Conservation (phyloP, 2,329 filamentous ascomycete genomes). For the Ophidiomyces ophidiicola region DNA sequence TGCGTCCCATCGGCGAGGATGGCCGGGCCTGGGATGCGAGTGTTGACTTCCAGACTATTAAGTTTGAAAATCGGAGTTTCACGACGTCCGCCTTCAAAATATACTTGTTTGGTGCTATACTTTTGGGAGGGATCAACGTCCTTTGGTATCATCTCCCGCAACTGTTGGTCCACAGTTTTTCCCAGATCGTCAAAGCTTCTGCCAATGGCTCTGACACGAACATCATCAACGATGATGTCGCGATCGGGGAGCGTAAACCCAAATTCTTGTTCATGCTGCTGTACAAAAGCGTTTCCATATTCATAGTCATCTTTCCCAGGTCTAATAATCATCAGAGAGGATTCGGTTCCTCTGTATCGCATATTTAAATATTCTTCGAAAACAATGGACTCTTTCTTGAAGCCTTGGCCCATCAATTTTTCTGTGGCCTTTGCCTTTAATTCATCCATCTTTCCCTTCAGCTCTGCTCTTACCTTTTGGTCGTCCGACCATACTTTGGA, state of each 20-base stretch:
- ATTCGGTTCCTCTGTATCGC: constrained; percentile 82
- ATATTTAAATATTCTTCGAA: constrained; percentile 94
- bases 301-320: constrained; percentile 62
- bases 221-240: constrained; percentile 82
- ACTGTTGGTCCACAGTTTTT: constrained; percentile 72
- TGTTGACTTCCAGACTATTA: constrained; percentile 58
- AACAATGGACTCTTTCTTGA: constrained; percentile 57
- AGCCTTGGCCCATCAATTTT: constrained; percentile 64
- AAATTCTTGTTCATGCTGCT: constrained; percentile 84
- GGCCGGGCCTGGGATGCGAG: constrained; percentile 64
- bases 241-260: constrained; percentile 76
- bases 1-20: constrained; percentile 64
- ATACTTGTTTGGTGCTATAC: constrained; percentile 58
- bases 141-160: constrained; percentile 55
- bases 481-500: constrained; percentile 49
- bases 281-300: constrained; percentile 72
- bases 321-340: constrained; percentile 77
- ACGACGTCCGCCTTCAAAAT: constrained; percentile 68
- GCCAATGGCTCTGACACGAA: constrained; percentile 75
- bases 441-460: constrained; percentile 63
- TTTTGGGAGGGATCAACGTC: constrained; percentile 49
- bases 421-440: constrained; percentile 62
- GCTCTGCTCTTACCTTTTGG: constrained; percentile 46
- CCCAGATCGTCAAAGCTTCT: constrained; percentile 72
- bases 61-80: constrained; percentile 77